Evolutionary conservation across 352 stramenopile species (phyloP).

Genomic region (Globisporangium cylindrosporum): DNA sequence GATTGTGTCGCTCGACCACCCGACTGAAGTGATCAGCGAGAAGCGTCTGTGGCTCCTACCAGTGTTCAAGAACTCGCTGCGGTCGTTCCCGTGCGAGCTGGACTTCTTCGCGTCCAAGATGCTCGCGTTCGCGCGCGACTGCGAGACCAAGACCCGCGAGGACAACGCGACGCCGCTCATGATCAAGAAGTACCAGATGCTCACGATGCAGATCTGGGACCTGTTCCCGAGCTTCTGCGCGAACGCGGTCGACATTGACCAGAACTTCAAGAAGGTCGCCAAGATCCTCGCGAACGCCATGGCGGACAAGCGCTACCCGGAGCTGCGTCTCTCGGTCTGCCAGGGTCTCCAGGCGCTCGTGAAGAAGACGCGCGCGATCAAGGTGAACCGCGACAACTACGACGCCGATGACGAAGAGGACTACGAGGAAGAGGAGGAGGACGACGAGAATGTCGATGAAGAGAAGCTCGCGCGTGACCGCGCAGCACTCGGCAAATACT

Average conservation of each 20-base stretch:
- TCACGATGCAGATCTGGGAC: conserved; percentile 79
- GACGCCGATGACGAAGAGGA: conserved; percentile 45
- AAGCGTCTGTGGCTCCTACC: conserved; percentile 79
- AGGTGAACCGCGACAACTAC: conserved; percentile 39
- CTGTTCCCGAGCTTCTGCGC: conserved; percentile 81
- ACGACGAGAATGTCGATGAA: conserved; percentile 67
- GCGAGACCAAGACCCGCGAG: conserved; percentile 62
- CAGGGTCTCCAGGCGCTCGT: conserved; percentile 81
- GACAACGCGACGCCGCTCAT: conserved; percentile 61
- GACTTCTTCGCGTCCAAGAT: conserved; percentile 73
- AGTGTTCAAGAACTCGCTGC: conserved; percentile 70
- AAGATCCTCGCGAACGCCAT: conserved; percentile 87
- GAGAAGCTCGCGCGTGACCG: conserved; percentile 73
- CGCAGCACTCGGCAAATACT: conserved; percentile 73
- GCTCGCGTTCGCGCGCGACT: conserved; percentile 68
- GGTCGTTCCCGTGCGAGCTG: conserved; percentile 51
- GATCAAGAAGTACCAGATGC: conserved; percentile 73
- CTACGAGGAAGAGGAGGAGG: conserved; percentile 33
- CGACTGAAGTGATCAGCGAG: conserved; percentile 68
- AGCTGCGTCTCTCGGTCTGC: conserved; percentile 81
- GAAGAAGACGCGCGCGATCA: conserved; percentile 59
- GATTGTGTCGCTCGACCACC: conserved; percentile 72
- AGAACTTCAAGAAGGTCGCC: conserved; percentile 82
- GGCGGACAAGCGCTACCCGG: conserved; percentile 82
- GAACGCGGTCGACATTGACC: conserved; percentile 68